Base-by-base conservation (phyloP, 495 filamentous ascomycete species). In the Aspergillus diversus region DNA sequence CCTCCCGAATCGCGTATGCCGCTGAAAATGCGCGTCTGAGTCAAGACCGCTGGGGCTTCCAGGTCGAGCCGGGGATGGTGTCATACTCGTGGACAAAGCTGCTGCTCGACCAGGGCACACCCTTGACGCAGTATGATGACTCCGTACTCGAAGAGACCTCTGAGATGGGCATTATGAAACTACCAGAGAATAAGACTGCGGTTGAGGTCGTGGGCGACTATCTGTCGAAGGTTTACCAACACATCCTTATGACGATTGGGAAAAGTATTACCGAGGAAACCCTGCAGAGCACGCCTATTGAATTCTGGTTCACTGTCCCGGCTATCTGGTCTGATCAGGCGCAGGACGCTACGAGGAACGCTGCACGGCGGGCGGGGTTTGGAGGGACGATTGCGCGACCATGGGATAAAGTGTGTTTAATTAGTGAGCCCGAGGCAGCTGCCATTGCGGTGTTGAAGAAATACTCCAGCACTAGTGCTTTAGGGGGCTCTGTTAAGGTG, bases 381-480 rank as follows among this genome's bases (percentile, higher is more conserved):
- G 81, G 76, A 7, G 16, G n/a, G 5, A 58, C 13, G 13, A 2
- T 27, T 8, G 71, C 68, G 6, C 55, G 69, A 2, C 33, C 57
- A 7, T 13, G 15, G 2, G 69, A 73, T 33, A 74, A 66, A 15
- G 72, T 84, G 47, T 74, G 74, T 49, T 61, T 88, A 34, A 81
- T 88, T n/a, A 81, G 78, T 5, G 86, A 88, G 67, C 86, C 85
- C 0, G 86, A 87, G 68, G 84, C 84, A 0, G 84, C 84, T 0
- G 63, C 65, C 0, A 42, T 66, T 3, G 55, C 66, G 5, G 55
- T 47, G 0, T 49, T 70, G 32, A 46, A 27, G n/a, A 60, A 57
- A 34, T 57, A 60, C 13, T 31, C 63, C 2, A 55, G 17, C 37
- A 13, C 1, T 27, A 27, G 21, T 15, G 9, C 7, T 27, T 21